These are phyloP conservation scores for Cutaneotrichosporon dermatis DNA, from an alignment of 1,284 basidiomycete genomes.

Conservation along the genomic window DNA sequence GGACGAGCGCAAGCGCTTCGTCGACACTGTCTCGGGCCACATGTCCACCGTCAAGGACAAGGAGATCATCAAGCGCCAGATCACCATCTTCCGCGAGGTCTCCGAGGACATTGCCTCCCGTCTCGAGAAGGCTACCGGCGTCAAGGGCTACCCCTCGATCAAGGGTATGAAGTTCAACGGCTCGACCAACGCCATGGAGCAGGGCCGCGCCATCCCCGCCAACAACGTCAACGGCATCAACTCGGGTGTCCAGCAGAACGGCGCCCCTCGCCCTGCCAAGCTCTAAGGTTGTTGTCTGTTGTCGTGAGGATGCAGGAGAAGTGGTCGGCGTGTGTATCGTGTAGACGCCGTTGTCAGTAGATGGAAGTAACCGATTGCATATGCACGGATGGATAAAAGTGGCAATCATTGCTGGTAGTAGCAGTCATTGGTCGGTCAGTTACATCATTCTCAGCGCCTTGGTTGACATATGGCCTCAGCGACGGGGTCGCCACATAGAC, in stretches of 20 bases:
- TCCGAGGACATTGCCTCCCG: slow-evolving; percentile 66
- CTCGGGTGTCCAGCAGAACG: slow-evolving; percentile 13
- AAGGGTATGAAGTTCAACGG: slow-evolving; percentile 60
- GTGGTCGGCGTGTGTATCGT: no score
- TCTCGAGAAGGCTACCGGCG: slow-evolving; percentile 67
- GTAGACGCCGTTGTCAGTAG: neutral
- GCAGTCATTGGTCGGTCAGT: no score
- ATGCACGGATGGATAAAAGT: neutral
- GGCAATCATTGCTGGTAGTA: no score
- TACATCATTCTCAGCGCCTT: no score
- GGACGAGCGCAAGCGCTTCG: slow-evolving; percentile 61
- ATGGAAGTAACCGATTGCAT: neutral
- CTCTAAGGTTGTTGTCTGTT: neutral
- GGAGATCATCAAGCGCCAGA: slow-evolving; percentile 64
- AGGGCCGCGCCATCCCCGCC: slow-evolving; percentile 6
- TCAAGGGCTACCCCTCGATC: slow-evolving; percentile 49
- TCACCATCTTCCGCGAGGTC: slow-evolving; percentile 74
- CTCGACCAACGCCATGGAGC: slow-evolving; percentile 28
- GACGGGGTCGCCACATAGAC: no score
- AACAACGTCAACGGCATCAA: slow-evolving; percentile 9
- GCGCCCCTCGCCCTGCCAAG: slow-evolving; percentile 9
- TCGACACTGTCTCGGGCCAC: slow-evolving; percentile 73
- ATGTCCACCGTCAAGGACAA: slow-evolving; percentile 62
- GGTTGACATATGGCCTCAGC: no score
- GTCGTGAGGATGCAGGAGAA: neutral